Base-by-base conservation (phyloP, 2,329 filamentous ascomycete species). In the Cyphellophora attinorum region DNA sequence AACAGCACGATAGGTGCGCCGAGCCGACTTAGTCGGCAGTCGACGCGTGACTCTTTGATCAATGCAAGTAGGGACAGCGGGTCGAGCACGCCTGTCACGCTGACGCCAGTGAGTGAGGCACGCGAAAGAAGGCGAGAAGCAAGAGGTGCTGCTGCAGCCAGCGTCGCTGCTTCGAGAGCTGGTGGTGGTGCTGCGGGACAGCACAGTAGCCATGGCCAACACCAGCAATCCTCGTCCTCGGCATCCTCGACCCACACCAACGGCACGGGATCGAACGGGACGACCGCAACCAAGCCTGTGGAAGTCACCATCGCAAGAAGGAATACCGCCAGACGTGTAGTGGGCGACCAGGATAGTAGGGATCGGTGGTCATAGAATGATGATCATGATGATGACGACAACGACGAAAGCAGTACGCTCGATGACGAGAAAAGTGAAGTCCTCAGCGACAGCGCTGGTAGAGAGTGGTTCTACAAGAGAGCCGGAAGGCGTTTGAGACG, bases 21-120 rank as follows among this genome's bases (percentile, higher is more conserved):
- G 2, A 18, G 33, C 11, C 36, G 46, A 16, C 40, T 49, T 5
- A 47, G 44, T 4, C 28, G 46, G 30, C 46, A 47, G 29, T 45
- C 45, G 16, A 49, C 46, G n/a, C 38, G 45, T 25, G 46, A 49
- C 29, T 44, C 40, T 12, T 46, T 49, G 36, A 41, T 38, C 15
- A 18, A 16, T 16, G 19, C 35, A 14, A 34, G 39, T 19, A 38
- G 40, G 23, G 31, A 46, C 17, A 41, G 39, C 15, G 43, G 38
- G 37, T 35, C 33, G 17, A 33, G 38, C 12, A 41, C 32, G 17
- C 35, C 36, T 5, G 23, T 17, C 4, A 38, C 37, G 15, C 29
- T 47, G 18, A 47, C 44, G 10, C 46, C 46, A 4, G 42, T 46
- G 5, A 25, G 39, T 10, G 45, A 49, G 30, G 25, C 34, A 31